phyloP scores from a whole-genome alignment of 2,329 filamentous ascomycete genomes.

The Apiospora phragmitis region DNA sequence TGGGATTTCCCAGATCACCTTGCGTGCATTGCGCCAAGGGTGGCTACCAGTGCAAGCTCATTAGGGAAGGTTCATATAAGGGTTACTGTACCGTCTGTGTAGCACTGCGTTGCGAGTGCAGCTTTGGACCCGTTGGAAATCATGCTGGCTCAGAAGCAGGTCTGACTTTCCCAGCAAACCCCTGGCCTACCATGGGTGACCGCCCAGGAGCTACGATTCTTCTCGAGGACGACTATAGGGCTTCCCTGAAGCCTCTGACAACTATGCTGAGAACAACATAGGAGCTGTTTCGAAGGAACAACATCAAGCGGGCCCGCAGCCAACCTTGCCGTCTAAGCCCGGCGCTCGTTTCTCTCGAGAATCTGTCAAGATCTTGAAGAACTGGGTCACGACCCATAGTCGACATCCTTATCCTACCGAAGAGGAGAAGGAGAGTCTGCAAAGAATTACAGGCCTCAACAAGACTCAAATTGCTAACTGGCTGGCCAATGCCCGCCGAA shows the following conservation, averaged over 20 bases:
- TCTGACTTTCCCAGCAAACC: slow-evolving; percentile 44
- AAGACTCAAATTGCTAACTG: slow-evolving; percentile 87
- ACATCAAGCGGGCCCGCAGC: slow-evolving; percentile 27
- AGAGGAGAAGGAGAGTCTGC: slow-evolving; percentile 79
- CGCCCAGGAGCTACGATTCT: slow-evolving; percentile 41
- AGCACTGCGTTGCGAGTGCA: slow-evolving; percentile 58
- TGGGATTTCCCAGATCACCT: slow-evolving; percentile 47
- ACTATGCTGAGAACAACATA: slow-evolving; percentile 19
- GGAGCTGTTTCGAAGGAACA: slow-evolving; percentile 24
- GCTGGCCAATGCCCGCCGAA: slow-evolving; percentile 84
- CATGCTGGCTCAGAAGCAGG: slow-evolving; percentile 34
- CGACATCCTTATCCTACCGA: slow-evolving; percentile 87
- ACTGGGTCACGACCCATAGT: slow-evolving; percentile 79
- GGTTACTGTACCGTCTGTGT: slow-evolving; percentile 65
- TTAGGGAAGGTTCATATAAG: slow-evolving; percentile 59
- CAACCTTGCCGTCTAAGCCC: slow-evolving; percentile 63
- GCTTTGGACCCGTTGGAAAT: slow-evolving; percentile 45
- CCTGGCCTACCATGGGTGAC: slow-evolving; percentile 46
- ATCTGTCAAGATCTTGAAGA: slow-evolving; percentile 77
- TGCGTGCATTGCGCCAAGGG: slow-evolving; percentile 54
- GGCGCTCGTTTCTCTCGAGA: slow-evolving; percentile 70
- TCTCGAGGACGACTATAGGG: slow-evolving; percentile 36
- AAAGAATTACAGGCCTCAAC: slow-evolving; percentile 76
- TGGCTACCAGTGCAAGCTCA: slow-evolving; percentile 60
- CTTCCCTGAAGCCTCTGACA: slow-evolving; percentile 21